Conservation (phyloP, 768 basidiomycete genomes). For the Flagelloscypha sp. region DNA sequence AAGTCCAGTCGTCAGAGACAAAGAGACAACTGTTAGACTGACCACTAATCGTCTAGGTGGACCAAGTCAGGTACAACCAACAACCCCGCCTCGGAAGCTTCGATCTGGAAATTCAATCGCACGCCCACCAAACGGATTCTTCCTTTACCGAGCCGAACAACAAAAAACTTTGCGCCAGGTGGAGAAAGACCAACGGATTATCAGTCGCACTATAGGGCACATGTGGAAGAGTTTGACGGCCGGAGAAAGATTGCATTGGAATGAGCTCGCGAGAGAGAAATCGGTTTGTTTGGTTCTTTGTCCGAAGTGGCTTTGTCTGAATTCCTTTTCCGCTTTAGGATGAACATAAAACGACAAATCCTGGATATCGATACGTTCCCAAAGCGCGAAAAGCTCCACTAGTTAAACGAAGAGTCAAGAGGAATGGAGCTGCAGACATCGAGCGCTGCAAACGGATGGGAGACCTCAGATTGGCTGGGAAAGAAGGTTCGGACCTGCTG, state of each 20-base stretch:
- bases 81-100: no score
- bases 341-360: constrained; percentile 39
- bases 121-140: no score
- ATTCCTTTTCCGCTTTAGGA: no score
- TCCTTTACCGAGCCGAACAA: no score
- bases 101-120: no score
- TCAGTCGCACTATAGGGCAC: constrained; percentile 47
- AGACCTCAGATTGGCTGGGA: constrained; percentile 41
- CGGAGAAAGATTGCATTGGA: constrained; percentile 40
- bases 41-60: no score
- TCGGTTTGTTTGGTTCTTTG: no score
- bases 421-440: constrained; percentile 40
- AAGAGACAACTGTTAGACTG: no score
- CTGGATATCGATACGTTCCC: constrained; percentile 49
- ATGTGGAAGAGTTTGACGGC: constrained; percentile 49
- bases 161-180: no score
- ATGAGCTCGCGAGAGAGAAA: constrained; percentile 38
- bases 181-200: constrained; percentile 50
- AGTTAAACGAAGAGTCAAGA: constrained; percentile 42
- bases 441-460: constrained; percentile 43
- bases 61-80: no score
- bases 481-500: constrained; percentile 40
- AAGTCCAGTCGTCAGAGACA: no score
- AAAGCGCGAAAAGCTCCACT: constrained; percentile 33
- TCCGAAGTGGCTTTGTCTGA: no score